Conservation (phyloP, 345 rosid genomes). For the Ricinus communis region DNA sequence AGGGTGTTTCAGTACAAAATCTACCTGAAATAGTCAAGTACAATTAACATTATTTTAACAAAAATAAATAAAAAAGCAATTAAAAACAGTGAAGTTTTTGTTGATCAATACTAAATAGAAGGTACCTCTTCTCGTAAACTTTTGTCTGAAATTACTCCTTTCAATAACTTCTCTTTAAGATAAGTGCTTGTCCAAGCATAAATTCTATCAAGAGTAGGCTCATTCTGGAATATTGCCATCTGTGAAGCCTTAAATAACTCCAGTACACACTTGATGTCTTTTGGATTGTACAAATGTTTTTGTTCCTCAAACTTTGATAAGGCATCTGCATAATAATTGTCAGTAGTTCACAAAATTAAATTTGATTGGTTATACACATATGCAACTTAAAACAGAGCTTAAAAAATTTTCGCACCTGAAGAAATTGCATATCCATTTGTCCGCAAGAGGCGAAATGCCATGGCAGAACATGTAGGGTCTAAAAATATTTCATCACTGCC, state of each 20-base stretch:
- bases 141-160: not conserved
- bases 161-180: not conserved
- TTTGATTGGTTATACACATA: no score
- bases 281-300: not conserved
- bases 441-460: conserved; percentile 16
- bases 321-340: not conserved
- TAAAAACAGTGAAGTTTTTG: not conserved
- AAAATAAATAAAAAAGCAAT: no score
- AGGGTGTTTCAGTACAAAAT: conserved; percentile 14
- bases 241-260: conserved; percentile 21
- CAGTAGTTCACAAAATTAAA: no score
- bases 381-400: no score
- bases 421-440: conserved; percentile 17
- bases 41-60: not conserved
- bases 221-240: conserved; percentile 10
- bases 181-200: conserved; percentile 10
- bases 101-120: not conserved
- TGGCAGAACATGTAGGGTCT: conserved; percentile 8
- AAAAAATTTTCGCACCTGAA: conserved; percentile 4
- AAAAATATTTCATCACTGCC: conserved; percentile 19
- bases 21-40: conserved; percentile 11
- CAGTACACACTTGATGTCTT: not conserved
- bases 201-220: conserved; percentile 10
- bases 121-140: not conserved
- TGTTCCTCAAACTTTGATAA: not conserved